Conservation (phyloP, 2,329 filamentous ascomycete species). For the Chaetomium globosum region DNA sequence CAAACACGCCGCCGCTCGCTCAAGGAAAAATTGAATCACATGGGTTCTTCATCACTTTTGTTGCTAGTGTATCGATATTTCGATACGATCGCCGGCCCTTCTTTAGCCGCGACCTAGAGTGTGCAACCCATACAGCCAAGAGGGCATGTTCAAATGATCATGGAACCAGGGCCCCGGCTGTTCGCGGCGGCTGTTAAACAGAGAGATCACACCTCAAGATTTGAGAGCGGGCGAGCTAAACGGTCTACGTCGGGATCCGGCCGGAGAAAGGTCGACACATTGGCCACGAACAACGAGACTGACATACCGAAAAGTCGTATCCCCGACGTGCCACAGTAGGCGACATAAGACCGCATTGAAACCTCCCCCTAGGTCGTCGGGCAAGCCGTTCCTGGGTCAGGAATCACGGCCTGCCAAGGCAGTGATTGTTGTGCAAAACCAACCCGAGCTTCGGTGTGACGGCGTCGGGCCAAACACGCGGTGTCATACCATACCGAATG, state of each 20-base stretch:
- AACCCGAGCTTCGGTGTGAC: constrained; percentile 3
- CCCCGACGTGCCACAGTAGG: constrained; percentile 11
- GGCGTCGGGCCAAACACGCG: background rate
- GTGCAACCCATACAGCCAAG: background rate
- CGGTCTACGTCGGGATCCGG: background rate
- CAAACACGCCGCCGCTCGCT: background rate
- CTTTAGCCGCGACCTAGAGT: background rate
- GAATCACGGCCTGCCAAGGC: background rate
- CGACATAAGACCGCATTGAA: constrained; percentile 7
- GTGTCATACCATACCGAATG: constrained; percentile 4
- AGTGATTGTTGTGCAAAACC: constrained; percentile 2
- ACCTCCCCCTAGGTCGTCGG: constrained; percentile 2
- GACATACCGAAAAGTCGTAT: background rate
- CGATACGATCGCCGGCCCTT: background rate
- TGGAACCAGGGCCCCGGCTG: background rate
- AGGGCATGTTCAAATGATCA: background rate
- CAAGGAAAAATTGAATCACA: background rate
- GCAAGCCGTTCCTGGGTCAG: background rate
- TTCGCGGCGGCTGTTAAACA: background rate
- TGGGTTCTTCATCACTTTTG: background rate
- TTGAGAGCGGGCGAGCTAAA: background rate
- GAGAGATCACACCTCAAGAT: background rate
- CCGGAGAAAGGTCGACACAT: background rate
- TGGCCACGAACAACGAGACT: background rate
- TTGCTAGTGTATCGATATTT: background rate